Evolutionary conservation across 805 yeast species (phyloP), one percentile per base, ranked within the genome.

Genomic region (Lachancea lanzarotensis): DNA sequence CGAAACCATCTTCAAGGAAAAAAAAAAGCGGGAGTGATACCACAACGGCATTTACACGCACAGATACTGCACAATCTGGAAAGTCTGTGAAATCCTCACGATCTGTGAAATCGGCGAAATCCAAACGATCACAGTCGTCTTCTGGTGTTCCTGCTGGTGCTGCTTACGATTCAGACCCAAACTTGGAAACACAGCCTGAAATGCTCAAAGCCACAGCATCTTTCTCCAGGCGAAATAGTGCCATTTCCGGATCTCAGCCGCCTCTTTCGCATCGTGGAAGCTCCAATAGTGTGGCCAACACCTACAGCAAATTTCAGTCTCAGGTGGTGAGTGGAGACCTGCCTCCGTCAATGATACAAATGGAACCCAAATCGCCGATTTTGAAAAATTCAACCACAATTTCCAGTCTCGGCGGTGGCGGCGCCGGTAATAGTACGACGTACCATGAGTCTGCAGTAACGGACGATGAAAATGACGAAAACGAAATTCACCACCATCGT

Each of bases 311-410:
- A 17, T 19, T 17, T 13, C 38, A 32, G 13, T 12, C 26, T 4
- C 43, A 32, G n/a, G 27, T 35, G 40, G 58, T 61, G 22, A 50
- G 56, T 26, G 51, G 62, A 3, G 69, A 67, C 45, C 65, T 81
- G 45, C 87, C 88, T 15, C 79, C 84, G 15, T 78, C 85, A 32
- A 81, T 84, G 89, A 69, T 75, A 30, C 80, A 77, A 50, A 68
- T 79, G 47, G 84, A 75, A 53, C 91, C 93, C 16, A 82, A 78
- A 54, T 79, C 80, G 43, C 90, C 93, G 2, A 84, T 84, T 47
- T 70, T 84, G 53, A 71, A 81, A 52, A 70, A 75, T 18, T 42
- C 46, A 2, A 38, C 40, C 16, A 22, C 43, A 27, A 27, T 38
- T 17, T 38, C 40, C 40, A 30, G 20, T 41, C 15, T 43, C 35